Evolutionary conservation across 2,329 filamentous ascomycete species (phyloP), one percentile per base, ranked within the genome.

Genomic region (Berkeleyomyces rouxiae): DNA sequence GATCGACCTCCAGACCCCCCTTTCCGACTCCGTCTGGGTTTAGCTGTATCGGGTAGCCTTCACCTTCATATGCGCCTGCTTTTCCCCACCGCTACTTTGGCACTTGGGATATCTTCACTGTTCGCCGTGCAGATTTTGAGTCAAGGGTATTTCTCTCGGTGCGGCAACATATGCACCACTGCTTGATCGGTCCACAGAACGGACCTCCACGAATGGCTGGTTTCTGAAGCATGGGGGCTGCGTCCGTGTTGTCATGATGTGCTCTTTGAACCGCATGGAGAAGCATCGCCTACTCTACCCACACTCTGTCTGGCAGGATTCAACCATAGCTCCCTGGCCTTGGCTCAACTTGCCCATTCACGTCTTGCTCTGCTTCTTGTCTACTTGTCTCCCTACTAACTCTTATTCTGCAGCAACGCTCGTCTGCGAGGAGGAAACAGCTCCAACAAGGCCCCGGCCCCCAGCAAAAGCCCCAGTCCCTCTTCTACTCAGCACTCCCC

Each of bases 401-500:
- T 51, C 43, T 47, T 42, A 9, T 49, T n/a, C 76, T 68, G 76
- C 78, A 64, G 63, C 36, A 64, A 64, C 63, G 63, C 63, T 47
- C 63, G 63, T 64, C 61, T 64, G 60, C 63, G 63, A 61, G 63
- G 63, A 43, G 61, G 60, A n/a, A 64, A 64, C 42, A 61, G 49
- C 42, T 59, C 55, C 44, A 64, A 62, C 60, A 82, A 77, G 71
- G 73, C 77, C 65, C 73, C 78, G 66, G 75, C 74, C 67, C 76
- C 75, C 68, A 76, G 73, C 67, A 81, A 80, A 74, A 82, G 78
- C 70, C 78, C 79, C 59, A 75, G 75, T 63, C 72, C 75, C 53
- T 75, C 77, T 63, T 73, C 75, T 68, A 74, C 74, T 67, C 77
- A 78, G 68, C 75, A 77, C 68, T 73, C 74, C 61, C 78, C 65